Conservation (phyloP, 1,284 basidiomycete species). For the Cryptococcus maquisensis region DNA sequence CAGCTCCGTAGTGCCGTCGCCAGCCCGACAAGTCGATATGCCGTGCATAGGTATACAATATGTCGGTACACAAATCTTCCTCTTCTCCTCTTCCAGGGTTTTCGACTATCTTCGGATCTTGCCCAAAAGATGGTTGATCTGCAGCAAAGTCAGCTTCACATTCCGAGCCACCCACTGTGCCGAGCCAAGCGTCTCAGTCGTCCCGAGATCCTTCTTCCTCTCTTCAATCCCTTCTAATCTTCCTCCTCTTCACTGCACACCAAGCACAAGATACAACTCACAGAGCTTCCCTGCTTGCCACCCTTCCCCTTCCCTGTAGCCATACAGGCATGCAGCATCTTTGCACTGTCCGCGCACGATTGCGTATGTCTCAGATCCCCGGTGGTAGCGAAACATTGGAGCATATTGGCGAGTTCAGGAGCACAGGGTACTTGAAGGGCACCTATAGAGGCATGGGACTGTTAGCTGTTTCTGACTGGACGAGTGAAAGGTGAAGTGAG, state of each 20-base stretch:
- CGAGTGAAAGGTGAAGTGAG: not conserved
- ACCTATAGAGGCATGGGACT: conserved; percentile 45
- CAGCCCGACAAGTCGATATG: not conserved
- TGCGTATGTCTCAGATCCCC: conserved; percentile 62
- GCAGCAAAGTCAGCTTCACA: not conserved
- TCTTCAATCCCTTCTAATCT: not conserved
- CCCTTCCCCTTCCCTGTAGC: conserved; percentile 11
- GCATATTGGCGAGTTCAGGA: conserved; percentile 71
- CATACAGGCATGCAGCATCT: conserved; percentile 79
- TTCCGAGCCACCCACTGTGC: not conserved
- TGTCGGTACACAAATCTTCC: not conserved
- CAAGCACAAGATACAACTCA: conserved; percentile 1
- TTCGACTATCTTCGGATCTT: conserved; percentile 14
- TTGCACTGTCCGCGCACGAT: conserved; percentile 64
- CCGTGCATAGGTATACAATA: conserved; percentile 1
- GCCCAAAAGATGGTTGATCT: conserved; percentile 19
- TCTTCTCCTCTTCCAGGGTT: not conserved
- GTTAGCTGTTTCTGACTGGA: not conserved
- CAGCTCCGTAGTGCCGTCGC: too few species aligned
- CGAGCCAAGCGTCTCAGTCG: not conserved
- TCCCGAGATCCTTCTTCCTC: not conserved
- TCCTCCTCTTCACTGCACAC: not conserved
- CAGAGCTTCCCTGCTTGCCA: conserved; percentile 13
- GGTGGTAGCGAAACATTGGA: conserved; percentile 86
- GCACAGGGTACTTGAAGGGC: conserved; percentile 62